Evolutionary conservation across 148 eudicot genomes (phyloP).

Genomic region (Rheum nobile): DNA sequence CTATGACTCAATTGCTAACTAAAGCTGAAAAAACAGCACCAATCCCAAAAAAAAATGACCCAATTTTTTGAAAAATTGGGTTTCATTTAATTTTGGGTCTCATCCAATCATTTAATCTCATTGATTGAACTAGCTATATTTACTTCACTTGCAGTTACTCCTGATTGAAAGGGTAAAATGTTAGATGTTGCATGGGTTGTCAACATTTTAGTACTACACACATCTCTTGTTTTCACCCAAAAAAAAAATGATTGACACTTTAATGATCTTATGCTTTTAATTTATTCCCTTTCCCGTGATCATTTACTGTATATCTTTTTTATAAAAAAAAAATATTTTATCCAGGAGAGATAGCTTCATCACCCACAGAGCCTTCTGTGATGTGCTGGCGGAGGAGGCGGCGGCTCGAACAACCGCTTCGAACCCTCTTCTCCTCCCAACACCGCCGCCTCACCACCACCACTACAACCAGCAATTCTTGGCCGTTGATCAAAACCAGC

Average conservation of each 20-base stretch:
- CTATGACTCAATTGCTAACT: too few species aligned
- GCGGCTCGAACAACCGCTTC: slow-evolving; percentile 49
- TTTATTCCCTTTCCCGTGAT: slow-evolving; percentile 6
- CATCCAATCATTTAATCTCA: not conserved
- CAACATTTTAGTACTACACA: not conserved
- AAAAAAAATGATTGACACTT: slow-evolving; percentile 7
- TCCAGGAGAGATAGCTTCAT: slow-evolving; percentile 94
- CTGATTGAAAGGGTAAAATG: not conserved
- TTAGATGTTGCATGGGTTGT: not conserved
- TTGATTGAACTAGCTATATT: not conserved
- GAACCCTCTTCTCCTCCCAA: slow-evolving; percentile 22
- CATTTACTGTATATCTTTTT: not conserved
- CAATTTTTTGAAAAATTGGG: not conserved
- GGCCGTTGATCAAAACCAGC: not conserved
- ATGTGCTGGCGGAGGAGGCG: slow-evolving; percentile 84
- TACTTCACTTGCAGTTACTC: not conserved
- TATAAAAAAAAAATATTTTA: not conserved
- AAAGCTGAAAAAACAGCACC: not conserved
- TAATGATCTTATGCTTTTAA: not conserved
- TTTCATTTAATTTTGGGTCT: not conserved
- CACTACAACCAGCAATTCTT: not conserved
- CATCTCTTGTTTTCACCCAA: not conserved
- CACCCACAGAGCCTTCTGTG: slow-evolving; percentile 97
- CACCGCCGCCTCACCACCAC: slow-evolving; percentile 15
- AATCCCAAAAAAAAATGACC: not conserved